Evolutionary conservation across 345 rosid species (phyloP).

Genomic region (Gossypium anomalum): DNA sequence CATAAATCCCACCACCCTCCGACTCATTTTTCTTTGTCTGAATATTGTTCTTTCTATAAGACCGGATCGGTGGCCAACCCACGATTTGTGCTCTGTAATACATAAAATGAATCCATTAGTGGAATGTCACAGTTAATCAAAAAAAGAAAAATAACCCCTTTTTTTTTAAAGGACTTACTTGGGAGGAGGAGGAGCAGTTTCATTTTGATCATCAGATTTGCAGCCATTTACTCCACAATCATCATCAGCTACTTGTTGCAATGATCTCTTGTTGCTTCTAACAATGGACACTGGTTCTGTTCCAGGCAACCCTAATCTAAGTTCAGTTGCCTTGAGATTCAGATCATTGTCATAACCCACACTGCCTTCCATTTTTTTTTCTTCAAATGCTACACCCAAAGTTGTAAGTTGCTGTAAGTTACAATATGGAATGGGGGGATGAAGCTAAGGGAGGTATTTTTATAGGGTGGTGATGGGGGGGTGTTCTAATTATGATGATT

Average conservation of each 20-base stretch:
- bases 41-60: conserved; percentile 51
- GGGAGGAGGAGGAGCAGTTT: conserved; percentile 47
- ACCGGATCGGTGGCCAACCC: conserved; percentile 80
- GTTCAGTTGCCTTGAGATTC: conserved; percentile 74
- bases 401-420: neutral
- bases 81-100: conserved; percentile 54
- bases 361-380: conserved; percentile 32
- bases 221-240: conserved; percentile 16
- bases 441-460: conserved; percentile 23
- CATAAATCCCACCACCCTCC: conserved; percentile 47
- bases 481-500: neutral
- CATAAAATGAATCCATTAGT: neutral
- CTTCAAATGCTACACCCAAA: neutral
- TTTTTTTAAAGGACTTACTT: conserved; percentile 44
- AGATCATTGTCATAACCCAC: conserved; percentile 49
- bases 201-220: conserved; percentile 25
- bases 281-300: conserved; percentile 37
- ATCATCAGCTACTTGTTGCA: conserved; percentile 21
- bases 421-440: neutral
- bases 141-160: neutral
- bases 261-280: conserved; percentile 51
- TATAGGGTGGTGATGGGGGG: conserved; percentile 24
- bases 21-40: conserved; percentile 47
- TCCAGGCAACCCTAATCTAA: conserved; percentile 86
- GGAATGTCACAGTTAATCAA: neutral